Evolutionary conservation across 2,329 filamentous ascomycete species (phyloP), one percentile per base, ranked within the genome.

Genomic region (Neonectria faginata): DNA sequence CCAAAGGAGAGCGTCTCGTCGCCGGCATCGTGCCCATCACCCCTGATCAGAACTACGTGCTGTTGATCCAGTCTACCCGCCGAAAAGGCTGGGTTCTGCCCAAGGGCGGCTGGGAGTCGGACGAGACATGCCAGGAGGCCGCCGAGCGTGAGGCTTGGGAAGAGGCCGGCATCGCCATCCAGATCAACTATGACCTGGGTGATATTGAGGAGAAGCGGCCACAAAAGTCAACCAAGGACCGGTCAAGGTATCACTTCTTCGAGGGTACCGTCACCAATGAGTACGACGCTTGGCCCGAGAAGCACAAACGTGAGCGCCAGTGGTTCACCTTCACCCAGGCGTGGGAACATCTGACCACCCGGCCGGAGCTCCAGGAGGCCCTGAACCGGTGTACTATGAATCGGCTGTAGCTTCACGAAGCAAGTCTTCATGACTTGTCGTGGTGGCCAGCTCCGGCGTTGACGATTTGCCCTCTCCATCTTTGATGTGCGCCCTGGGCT

Each of bases 41-140:
- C 60, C 81, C 86, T 74, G 94, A 97, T 82, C 95, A 93, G 79
- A 90, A 89, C 74, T 91, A 92, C 79, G 95, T 99, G 66, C 86
- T 99, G 72, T 86, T 99, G 72, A 97, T 98, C 74, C 94, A 97
- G 83, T 97, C 94, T 59, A 95, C 92, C 57, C 89, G 93, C 69
- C 91, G 94, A 74, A 93, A 93, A 79, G 93, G 92, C 74, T 99
- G 96, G 96, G 96, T 99, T 47, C 86, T 99, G 64, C 96, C 96
- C 65, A 99, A 99, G 79, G 96, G 96, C 76, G 96, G 96, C 65
- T 99, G 96, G 94, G 96, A 99, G 80, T 91, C 89, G 36, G 96
- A 99, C 80, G 96, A 99, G 82, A 88, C 90, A 67, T 96, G 92
- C 68, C 89, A 91, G 67, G 88, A 95, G 78, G 92, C 96, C 62